Percentiles rank a stretch among this genome's conserved stretches.
Evolutionary conservation across 169 alveolate genomes (phyloP).

Genomic region (Plasmodium sp.): DNA sequence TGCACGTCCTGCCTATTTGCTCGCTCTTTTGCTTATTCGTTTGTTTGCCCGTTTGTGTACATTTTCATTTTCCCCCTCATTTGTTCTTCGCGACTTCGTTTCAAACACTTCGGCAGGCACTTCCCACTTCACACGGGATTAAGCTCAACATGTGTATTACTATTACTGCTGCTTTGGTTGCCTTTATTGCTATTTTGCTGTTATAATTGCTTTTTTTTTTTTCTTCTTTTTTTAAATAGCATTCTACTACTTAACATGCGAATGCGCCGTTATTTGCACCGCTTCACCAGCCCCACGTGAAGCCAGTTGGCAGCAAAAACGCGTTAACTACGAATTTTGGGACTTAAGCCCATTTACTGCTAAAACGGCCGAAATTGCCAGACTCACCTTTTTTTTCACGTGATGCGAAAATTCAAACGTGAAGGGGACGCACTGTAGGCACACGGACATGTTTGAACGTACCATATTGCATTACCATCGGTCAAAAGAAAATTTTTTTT

Average conservation of each 20-base stretch:
- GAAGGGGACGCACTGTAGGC: conserved; percentile 59
- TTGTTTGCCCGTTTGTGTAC: neutral
- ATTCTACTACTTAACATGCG: neutral
- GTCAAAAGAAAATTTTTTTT: neutral
- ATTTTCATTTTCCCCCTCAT: neutral
- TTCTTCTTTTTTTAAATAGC: conserved; percentile 4
- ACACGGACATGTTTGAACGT: conserved; percentile 20
- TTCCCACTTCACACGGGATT: neutral
- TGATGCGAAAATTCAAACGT: conserved; percentile 13
- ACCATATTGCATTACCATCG: neutral
- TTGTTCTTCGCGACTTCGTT: neutral
- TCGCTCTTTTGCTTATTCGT: neutral
- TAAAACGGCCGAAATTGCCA: neutral
- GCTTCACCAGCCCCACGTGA: neutral
- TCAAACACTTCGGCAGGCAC: neutral
- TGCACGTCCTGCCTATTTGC: neutral
- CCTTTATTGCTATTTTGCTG: neutral
- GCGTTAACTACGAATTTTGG: neutral
- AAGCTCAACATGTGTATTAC: conserved; percentile 19
- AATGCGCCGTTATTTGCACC: neutral
- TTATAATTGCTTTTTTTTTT: neutral
- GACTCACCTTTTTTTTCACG: neutral
- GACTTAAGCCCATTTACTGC: neutral
- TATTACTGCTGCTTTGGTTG: neutral
- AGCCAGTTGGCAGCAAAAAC: neutral